Evolutionary conservation across 805 yeast species (phyloP), one percentile per base, ranked within the genome.

Genomic region (Cyberlindnera sargentensis): DNA sequence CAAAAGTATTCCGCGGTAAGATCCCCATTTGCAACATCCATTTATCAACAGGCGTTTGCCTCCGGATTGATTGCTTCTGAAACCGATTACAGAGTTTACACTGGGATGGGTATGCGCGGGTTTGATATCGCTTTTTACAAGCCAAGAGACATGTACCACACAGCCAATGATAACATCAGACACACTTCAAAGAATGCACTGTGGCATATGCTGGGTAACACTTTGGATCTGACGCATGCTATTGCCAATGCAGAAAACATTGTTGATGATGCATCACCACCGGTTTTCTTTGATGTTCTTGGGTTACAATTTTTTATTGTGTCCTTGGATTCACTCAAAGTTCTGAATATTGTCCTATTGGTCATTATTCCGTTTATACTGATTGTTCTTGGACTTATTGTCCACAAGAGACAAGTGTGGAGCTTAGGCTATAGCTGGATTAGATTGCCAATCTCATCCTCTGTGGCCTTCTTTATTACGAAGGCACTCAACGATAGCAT

Each of bases 51-150:
- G 62, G 96, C 93, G 2, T 89, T 89, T 63, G 78, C 83, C 56
- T 73, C 77, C 44, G 78, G 86, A 15, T 59, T 82, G 28, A 76
- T 90, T 31, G 72, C 72, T 43, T 83, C 95, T 51, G 91, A 88
- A 62, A 90, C 97, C 1, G 97, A 90, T 59, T 90, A 83, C 62
- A 75, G 78, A 48, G 78, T 87, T 3, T 90, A 88, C 58, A 61
- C 65, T 36, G 71, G 73, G 43, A 64, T 73, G 40, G 95, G 93
- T 0, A 59, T 87, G 41, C 72, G 95, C 50, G 97, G 97, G 8
- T 72, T 89, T 57, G 97, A 90, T 63, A 76, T 90, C 53, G 96
- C 96, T 1, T 90, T 90, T 61, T 88, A 76, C 60, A 82, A 79
- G 55, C 95, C 96, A 25, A 73, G 97, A 55, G 77, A 84, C 41